Percentiles rank a stretch among this genome's conserved stretches.
Conservation (phyloP, 2,329 filamentous ascomycete species). For the Daldinia eschscholtzii region DNA sequence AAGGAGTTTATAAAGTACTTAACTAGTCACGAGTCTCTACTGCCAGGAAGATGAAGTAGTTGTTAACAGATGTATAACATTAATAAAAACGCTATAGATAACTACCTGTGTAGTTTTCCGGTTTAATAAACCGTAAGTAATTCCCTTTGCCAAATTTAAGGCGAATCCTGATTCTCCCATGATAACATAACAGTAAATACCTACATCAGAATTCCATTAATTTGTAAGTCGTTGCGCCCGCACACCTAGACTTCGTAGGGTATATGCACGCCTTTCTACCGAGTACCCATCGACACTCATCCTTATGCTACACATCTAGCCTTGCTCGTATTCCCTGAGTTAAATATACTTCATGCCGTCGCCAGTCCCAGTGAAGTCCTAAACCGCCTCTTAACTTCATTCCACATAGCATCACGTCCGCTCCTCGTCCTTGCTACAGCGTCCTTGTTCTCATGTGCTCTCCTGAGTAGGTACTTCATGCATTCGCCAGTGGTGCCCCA, state of each 20-base stretch:
- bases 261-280: not conserved
- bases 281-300: not conserved
- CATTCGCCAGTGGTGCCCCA: slow-evolving; percentile 83
- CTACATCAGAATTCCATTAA: slow-evolving; percentile 12
- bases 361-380: slow-evolving; percentile 56
- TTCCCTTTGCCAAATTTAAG: not conserved
- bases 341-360: not conserved
- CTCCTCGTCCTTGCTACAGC: slow-evolving; percentile 73
- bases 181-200: not conserved
- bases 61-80: slow-evolving; percentile 2
- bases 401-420: slow-evolving; percentile 72
- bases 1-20: slow-evolving; percentile 64
- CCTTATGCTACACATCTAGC: not conserved
- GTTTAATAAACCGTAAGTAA: not conserved
- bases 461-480: slow-evolving; percentile 82
- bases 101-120: not conserved
- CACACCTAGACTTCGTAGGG: slow-evolving; percentile 6
- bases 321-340: not conserved
- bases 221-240: slow-evolving; percentile 29
- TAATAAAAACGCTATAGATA: not conserved
- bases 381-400: slow-evolving; percentile 69
- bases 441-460: slow-evolving; percentile 81
- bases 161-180: not conserved
- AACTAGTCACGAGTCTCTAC: too few species aligned
- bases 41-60: not conserved